A percentile compares a stretch with the other conserved stretches of the same genome.
Conservation (phyloP, 768 basidiomycete species). For the Lactarius trivialis region DNA sequence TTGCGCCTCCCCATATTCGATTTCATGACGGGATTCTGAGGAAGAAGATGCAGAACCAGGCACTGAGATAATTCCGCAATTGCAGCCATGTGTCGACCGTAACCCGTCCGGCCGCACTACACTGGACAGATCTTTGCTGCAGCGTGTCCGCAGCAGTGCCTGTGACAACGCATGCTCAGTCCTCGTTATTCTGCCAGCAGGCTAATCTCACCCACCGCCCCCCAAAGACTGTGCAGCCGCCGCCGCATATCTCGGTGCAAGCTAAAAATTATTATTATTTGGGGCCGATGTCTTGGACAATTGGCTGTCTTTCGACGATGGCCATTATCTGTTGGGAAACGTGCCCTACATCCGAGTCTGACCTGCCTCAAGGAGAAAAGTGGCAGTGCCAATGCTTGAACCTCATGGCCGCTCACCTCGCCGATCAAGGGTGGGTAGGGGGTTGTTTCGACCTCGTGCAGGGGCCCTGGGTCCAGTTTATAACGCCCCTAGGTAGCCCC, state of each 20-base stretch:
- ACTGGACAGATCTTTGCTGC: background rate
- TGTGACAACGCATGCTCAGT: background rate
- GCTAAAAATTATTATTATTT: background rate
- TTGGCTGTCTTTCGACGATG: background rate
- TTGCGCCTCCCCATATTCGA: background rate
- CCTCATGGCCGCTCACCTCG: background rate
- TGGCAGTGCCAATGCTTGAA: background rate
- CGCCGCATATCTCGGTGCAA: background rate
- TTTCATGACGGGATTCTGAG: background rate
- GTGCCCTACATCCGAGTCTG: background rate
- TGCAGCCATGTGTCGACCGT: background rate
- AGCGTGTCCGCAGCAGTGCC: conserved; percentile 7
- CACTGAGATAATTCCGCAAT: background rate
- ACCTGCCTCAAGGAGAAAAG: background rate
- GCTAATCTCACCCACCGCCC: background rate
- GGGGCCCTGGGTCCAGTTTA: background rate
- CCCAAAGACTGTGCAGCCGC: background rate
- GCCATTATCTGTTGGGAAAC: background rate
- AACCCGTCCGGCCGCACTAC: background rate
- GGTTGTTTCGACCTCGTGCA: conserved; percentile 1
- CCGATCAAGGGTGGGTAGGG: background rate
- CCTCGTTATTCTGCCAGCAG: background rate
- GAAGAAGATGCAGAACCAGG: background rate
- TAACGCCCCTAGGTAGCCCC: background rate
- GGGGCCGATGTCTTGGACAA: background rate